Conservation (phyloP, 257 asterid genomes). For the Fraxinus americana region DNA sequence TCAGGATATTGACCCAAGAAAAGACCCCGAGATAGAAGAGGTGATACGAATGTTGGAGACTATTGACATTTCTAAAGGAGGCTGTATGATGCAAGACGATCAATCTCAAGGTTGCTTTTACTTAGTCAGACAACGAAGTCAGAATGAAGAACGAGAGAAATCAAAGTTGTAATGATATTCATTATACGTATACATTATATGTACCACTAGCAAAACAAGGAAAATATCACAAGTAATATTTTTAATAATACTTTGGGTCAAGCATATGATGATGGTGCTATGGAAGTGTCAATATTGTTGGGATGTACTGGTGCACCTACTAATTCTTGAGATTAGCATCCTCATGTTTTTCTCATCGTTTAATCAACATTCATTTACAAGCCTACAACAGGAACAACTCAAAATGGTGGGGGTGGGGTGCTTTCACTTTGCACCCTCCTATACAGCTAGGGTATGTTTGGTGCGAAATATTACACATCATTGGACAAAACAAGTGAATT, state of each 20-base stretch:
- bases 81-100: neutral
- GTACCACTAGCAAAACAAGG: no score
- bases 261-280: no score
- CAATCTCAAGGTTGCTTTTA: neutral
- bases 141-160: neutral
- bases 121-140: neutral
- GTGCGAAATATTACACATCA: neutral
- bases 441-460: neutral
- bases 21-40: slow-evolving; percentile 33
- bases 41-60: slow-evolving; percentile 26
- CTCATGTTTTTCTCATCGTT: neutral
- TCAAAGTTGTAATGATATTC: no score
- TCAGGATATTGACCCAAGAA: slow-evolving; percentile 25
- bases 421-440: neutral
- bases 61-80: slow-evolving; percentile 8
- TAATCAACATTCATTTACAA: neutral
- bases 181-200: no score
- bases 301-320: no score
- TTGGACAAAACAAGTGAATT: neutral
- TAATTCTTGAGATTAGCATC: neutral
- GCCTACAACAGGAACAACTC: neutral
- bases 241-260: no score
- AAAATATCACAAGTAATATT: no score
- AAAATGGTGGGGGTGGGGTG: neutral
- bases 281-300: no score